Conservation (phyloP, 345 rosid species). For the Acer yangbiense region DNA sequence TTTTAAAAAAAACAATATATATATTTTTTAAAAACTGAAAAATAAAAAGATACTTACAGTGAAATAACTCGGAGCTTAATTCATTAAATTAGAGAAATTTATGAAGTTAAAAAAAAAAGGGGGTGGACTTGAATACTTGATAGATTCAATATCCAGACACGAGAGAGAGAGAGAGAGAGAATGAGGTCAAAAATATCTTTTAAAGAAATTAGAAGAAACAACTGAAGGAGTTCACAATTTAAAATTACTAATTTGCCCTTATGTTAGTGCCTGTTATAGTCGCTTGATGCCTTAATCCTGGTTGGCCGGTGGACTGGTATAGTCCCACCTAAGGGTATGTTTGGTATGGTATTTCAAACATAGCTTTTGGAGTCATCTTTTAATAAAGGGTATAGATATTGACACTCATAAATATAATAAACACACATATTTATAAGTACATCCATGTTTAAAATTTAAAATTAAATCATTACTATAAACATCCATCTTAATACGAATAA, state of each 20-base stretch:
- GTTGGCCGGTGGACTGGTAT: too few relatives aligned
- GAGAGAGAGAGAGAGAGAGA: not conserved
- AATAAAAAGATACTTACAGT: constrained; percentile 25
- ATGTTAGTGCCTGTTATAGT: not conserved
- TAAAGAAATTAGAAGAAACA: not conserved
- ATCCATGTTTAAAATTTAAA: too few relatives aligned
- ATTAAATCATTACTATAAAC: too few relatives aligned
- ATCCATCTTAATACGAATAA: too few relatives aligned
- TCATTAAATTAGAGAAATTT: constrained; percentile 1
- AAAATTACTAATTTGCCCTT: constrained; percentile 7
- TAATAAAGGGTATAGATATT: too few relatives aligned
- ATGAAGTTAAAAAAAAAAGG: not conserved
- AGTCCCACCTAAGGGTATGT: too few relatives aligned
- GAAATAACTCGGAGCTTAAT: not conserved
- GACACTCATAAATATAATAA: too few relatives aligned
- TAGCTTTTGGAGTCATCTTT: too few relatives aligned
- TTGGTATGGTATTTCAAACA: too few relatives aligned
- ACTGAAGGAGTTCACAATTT: not conserved
- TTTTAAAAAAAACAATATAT: not conserved
- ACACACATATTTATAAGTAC: too few relatives aligned
- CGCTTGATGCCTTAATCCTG: too few relatives aligned
- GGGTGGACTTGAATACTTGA: not conserved
- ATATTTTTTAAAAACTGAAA: too few relatives aligned
- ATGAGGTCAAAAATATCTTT: not conserved
- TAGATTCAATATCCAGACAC: not conserved